phyloP scores from a whole-genome alignment of 225 moss, liverwort and hornwort species.

The Pseudisothecium myosuroides region DNA sequence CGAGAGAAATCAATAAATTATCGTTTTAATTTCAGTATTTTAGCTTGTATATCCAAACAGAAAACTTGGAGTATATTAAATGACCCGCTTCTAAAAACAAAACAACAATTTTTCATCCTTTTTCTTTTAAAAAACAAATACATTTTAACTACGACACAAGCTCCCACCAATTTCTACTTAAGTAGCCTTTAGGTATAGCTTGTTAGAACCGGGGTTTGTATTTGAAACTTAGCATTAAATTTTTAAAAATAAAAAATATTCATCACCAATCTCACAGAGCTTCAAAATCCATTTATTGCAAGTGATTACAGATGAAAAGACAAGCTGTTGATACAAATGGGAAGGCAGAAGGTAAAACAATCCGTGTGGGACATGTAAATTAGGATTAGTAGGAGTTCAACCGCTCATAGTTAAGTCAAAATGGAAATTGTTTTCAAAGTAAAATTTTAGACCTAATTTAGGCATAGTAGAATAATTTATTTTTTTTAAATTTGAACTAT shows the following conservation, averaged over 20 bases:
- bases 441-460: background rate
- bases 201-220: fast-evolving
- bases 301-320: fast-evolving
- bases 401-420: background rate
- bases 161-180: fast-evolving
- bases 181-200: fast-evolving
- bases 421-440: background rate
- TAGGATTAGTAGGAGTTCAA: background rate
- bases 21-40: fast-evolving
- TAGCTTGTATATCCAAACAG: fast-evolving
- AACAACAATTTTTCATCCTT: too few relatives aligned
- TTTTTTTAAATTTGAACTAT: too few relatives aligned
- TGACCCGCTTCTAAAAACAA: background rate
- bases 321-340: background rate
- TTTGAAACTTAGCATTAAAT: background rate
- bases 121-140: background rate
- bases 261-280: fast-evolving
- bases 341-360: background rate
- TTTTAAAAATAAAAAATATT: background rate
- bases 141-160: fast-evolving
- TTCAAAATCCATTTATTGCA: background rate
- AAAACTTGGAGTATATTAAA: background rate
- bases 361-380: background rate
- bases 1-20: background rate
- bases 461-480: background rate